Base-by-base conservation (phyloP, 345 rosid species). In the Salix viminalis region DNA sequence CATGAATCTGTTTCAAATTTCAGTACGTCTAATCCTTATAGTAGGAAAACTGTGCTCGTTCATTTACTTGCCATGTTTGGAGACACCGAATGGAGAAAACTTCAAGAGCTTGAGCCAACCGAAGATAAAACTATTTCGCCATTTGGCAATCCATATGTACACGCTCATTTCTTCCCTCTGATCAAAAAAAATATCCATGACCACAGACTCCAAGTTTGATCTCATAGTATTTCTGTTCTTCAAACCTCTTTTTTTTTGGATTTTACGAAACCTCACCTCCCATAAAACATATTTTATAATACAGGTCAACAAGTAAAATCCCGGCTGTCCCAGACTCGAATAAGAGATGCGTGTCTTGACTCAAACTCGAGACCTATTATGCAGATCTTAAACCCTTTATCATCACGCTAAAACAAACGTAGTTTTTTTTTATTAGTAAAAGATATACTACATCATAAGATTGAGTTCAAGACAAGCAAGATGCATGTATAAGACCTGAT, bases 21-120 rank as follows among this genome's bases (percentile, higher is more conserved):
- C 26, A 70, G n/a, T 10, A 61, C 70, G 48, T 39, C 13, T 32
- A 50, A 64, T 62, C 54, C 28, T 21, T 44, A n/a, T 19, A 36
- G 67, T 21, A 62, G 67, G 66, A 68, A 42, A 46, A 16, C 18
- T 32, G 7, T 24, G 23, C 30, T 2, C 37, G 32, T 77, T 70
- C 58, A 42, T 37, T 48, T 34, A 41, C 64, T 18, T 62, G 68
- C n/a, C 36, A 71, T 48, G 13, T 71, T 65, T 62, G 28, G 32
- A 56, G 60, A 72, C 56, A 56, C 76, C 68, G 7, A 54, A 54
- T 37, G 5, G 14, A 62, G 81, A 56, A 72, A 72, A 30, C 48
- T 78, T 72, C 21, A 34, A 72, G 37, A 26, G 76, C 42, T 6
- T 66, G 72, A 52, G 73, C 30, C 44, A 56, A 9, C 58, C 72